phyloP scores from a whole-genome alignment of 2,329 filamentous ascomycete species.

The Colletotrichum paranaense region DNA sequence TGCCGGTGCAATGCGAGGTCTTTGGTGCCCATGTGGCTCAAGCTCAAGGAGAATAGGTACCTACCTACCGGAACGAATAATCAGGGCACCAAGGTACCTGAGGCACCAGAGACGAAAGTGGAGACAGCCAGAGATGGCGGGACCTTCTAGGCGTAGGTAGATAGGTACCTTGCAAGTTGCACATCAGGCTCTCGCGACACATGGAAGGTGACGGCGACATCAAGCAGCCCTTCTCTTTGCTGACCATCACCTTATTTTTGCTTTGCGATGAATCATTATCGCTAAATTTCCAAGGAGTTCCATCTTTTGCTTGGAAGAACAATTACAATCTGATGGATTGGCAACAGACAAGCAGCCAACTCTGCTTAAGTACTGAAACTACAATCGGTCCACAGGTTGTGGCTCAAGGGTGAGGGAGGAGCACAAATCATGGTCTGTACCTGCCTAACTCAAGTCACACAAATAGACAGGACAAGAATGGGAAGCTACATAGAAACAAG shows the following conservation, averaged over 20 bases:
- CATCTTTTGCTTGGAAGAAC: neutral
- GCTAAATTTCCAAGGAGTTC: neutral
- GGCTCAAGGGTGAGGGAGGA: neutral
- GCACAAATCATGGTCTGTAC: neutral
- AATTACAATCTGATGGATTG: neutral
- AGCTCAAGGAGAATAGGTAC: neutral
- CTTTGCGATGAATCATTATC: too few relatives aligned
- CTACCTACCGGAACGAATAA: neutral
- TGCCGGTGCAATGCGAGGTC: conserved; percentile 14
- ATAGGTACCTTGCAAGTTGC: neutral
- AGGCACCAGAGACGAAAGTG: neutral
- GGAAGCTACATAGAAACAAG: neutral
- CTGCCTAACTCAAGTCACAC: neutral
- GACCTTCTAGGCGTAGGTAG: neutral
- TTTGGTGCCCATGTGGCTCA: neutral
- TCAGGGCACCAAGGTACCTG: neutral
- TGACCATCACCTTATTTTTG: neutral
- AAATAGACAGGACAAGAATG: neutral
- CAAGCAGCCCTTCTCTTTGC: neutral
- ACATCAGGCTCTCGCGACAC: neutral
- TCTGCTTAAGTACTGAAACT: neutral
- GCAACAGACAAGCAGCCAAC: neutral
- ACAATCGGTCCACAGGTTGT: neutral
- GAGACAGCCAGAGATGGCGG: neutral
- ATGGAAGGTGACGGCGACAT: neutral